Conservation (phyloP, 1,284 basidiomycete species). For the Wallemia ichthyophaga region DNA sequence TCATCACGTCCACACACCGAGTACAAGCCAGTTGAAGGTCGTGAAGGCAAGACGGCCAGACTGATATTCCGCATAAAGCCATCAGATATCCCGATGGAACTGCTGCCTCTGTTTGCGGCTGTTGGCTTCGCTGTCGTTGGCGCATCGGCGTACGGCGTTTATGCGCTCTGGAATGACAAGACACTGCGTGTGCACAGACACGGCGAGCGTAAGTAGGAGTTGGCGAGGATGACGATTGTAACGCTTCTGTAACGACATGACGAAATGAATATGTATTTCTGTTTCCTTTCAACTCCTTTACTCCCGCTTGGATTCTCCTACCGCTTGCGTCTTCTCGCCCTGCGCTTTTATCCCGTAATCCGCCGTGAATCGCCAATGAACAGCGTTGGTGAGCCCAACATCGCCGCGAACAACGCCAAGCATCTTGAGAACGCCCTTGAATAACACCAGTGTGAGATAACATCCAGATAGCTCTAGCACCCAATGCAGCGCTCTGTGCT, state of each 20-base stretch:
- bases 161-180: not conserved
- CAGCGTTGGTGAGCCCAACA: not conserved
- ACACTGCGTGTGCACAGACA: too few relatives aligned
- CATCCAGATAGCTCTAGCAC: not conserved
- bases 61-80: not conserved
- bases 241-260: too few relatives aligned
- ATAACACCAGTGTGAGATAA: not conserved
- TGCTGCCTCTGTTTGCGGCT: not conserved
- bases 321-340: not conserved
- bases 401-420: not conserved
- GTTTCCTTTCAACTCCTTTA: too few relatives aligned
- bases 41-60: not conserved
- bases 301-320: not conserved
- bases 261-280: too few relatives aligned
- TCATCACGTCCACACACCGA: not conserved
- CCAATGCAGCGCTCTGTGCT: not conserved
- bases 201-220: too few relatives aligned
- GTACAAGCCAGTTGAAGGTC: not conserved
- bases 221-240: too few relatives aligned
- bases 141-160: not conserved
- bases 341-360: not conserved
- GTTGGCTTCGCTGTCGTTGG: not conserved
- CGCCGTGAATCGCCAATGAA: not conserved
- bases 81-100: not conserved
- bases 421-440: not conserved